Evolutionary conservation across 176 grass and related monocot genomes (phyloP), one percentile per base, ranked within the genome.

Genomic region (Bromus sterilis): DNA sequence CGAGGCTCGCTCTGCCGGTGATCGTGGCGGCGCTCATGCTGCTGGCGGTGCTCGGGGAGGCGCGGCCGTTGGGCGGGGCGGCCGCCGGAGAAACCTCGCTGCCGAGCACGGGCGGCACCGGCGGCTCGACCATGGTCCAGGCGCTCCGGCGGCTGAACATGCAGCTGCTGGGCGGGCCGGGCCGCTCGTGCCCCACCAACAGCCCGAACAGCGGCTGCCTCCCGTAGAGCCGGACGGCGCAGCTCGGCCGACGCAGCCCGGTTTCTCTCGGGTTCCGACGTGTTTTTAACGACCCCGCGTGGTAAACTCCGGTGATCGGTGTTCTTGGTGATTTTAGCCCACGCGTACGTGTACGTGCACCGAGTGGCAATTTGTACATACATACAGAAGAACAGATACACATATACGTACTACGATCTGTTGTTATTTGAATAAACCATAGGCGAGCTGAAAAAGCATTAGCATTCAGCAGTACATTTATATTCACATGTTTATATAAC

Each of bases 201-300:
- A 87, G 86, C 80, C 86, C 86, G 12, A 87, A 87, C 86, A 73
- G 65, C 86, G 20, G 56, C 5, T 83, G 86, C 41, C 86, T 63
- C 23, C 85, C 78, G 10, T 80, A 86, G 67, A 24, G 7, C 23
- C 71, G 68, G 1, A 4, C 35, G 35, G 20, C 18, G 24, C 58
- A 40, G 36, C 44, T 6, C 4, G 56, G 36, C 48, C 73, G 7
- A 8, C 36, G 36, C 29, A 28, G 18, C 29, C 42, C 31, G 11
- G 9, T n/a, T 9, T 20, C 21, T 35, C 41, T 12, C 18, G 40
- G 6, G 58, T 18, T 25, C 41, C 77, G 4, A 9, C 34, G 14
- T 10, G 74, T 59, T 44, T 43, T 46, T 62, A 14, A 9, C 25
- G 39, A 23, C 18, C 28, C 29, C 58, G 6, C 12, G 33, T 6